A percentile compares a stretch with the other conserved stretches of the same genome.
Evolutionary conservation across 495 filamentous ascomycete species (phyloP).

Genomic region (Pseudotulostoma volvatum): DNA sequence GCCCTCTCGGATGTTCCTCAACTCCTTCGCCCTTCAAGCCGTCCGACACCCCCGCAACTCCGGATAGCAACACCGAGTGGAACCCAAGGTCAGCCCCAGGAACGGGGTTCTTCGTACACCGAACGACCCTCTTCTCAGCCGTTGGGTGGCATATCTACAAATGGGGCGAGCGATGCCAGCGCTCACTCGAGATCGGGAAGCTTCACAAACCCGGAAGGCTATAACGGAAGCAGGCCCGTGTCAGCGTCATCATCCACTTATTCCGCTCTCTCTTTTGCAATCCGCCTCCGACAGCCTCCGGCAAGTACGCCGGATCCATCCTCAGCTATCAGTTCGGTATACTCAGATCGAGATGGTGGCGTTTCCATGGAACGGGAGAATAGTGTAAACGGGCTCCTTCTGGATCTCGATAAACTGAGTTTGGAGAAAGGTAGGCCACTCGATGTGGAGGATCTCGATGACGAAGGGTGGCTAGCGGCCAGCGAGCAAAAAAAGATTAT

Average conservation of each 20-base stretch:
- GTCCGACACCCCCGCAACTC: constrained; percentile 51
- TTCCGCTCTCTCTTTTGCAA: constrained; percentile 59
- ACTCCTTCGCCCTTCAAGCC: constrained; percentile 21
- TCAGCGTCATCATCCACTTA: constrained; percentile 74
- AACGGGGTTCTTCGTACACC: constrained; percentile 30
- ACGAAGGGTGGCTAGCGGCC: constrained; percentile 86
- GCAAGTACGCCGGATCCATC: constrained; percentile 66
- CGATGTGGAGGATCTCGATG: constrained; percentile 88
- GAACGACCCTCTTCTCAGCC: constrained; percentile 36
- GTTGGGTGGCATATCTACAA: constrained; percentile 22
- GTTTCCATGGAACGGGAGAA: constrained; percentile 60
- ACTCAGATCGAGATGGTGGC: constrained; percentile 55
- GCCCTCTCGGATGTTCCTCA: constrained; percentile 23
- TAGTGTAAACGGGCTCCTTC: constrained; percentile 46
- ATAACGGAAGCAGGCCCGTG: constrained; percentile 56
- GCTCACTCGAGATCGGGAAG: constrained; percentile 58
- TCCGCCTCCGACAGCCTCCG: constrained; percentile 40
- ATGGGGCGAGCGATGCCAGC: constrained; percentile 53
- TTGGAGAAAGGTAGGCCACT: constrained; percentile 63
- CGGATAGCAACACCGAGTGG: constrained; percentile 77
- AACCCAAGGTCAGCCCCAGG: constrained; percentile 48
- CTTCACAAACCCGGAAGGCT: constrained; percentile 54
- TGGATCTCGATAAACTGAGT: constrained; percentile 57
- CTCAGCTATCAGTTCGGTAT: constrained; percentile 70
- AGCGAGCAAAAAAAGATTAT: constrained; percentile 73